Percentiles rank a stretch among this genome's conserved stretches.
Conservation (phyloP, 2,329 filamentous ascomycete genomes). For the Penicillium sp. region DNA sequence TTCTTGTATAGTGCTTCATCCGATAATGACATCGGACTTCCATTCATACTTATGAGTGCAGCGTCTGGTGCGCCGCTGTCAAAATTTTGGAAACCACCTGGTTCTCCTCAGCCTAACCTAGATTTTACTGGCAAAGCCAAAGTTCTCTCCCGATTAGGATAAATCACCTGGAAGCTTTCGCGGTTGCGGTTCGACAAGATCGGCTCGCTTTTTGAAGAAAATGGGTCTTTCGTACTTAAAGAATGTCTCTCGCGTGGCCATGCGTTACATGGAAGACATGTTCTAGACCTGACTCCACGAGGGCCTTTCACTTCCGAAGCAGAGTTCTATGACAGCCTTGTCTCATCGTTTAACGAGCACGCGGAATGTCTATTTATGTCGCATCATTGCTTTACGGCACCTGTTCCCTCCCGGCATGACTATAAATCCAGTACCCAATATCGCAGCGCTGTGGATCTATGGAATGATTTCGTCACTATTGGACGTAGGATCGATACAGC, state of each 20-base stretch:
- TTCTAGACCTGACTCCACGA: background rate
- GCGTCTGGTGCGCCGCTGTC: background rate
- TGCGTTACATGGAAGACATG: background rate
- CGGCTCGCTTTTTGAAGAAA: background rate
- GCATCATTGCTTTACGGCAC: slow-evolving; percentile 17
- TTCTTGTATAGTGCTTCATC: background rate
- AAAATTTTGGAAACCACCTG: background rate
- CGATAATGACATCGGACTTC: background rate
- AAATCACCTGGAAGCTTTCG: background rate
- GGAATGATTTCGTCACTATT: slow-evolving; percentile 27
- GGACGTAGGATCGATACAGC: slow-evolving; percentile 20
- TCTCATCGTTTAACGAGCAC: slow-evolving; percentile 4
- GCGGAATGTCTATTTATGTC: slow-evolving; percentile 15
- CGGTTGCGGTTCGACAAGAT: background rate
- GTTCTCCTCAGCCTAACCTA: background rate
- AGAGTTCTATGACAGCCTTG: background rate
- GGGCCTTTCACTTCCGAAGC: background rate
- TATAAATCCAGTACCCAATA: slow-evolving; percentile 17
- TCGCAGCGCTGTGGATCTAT: slow-evolving; percentile 18
- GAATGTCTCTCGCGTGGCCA: slow-evolving; percentile 1
- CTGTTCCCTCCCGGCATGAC: slow-evolving; percentile 11
- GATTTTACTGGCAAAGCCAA: background rate
- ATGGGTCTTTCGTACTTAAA: background rate
- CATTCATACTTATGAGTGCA: background rate
- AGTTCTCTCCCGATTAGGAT: background rate